Evolutionary conservation across 768 basidiomycete genomes (phyloP), one percentile per base, ranked within the genome.

Genomic region (Kwoniella dendrophila): DNA sequence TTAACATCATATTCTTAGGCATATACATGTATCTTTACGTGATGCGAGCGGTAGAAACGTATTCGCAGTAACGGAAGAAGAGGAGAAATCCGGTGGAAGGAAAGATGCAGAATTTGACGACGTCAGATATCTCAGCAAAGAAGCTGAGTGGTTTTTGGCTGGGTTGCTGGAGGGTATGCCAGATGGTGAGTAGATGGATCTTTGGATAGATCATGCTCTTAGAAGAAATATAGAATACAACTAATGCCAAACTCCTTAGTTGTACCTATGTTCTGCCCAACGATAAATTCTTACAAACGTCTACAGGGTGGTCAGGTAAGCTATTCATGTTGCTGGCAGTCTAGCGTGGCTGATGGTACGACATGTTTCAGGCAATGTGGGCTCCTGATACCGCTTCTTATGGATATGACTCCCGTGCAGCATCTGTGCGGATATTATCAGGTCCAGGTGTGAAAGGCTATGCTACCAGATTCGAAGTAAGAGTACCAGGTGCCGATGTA

Each of bases 401-500:
- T 77, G 95, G 94, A 10, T 97, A 94, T 76, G 96, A 99, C 79
- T 92, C 90, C 22, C 90, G 96, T 34, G 88, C 88, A 0, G 92
- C 93, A 11, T 92, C 91, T 10, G 85, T 98, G 50, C 87, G 96
- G 44, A 89, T 99, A 67, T 87, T 99, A 71, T 88, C 89, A 0
- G 93, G 95, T 1, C 96, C 96, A 0, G 87, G 89, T 4, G 88
- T 87, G n/a, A 85, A 89, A 2, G 84, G 85, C 8, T 78, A 85
- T 3, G 91, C 90, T 2, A 97, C 96, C 1, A 84, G 96, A 50
- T 85, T 99, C 71, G 96, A 99, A 81, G 81, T 99, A 14, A 88
- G 96, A 56, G 86, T 98, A 18, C 94, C 96, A 1, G 96, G 96
- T 26, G 96, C 96, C 38, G 96, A 99, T 74, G 91, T 97, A 85